Evolutionary conservation across 2,329 filamentous ascomycete species (phyloP).

Genomic region (Aureobasidium sp.): DNA sequence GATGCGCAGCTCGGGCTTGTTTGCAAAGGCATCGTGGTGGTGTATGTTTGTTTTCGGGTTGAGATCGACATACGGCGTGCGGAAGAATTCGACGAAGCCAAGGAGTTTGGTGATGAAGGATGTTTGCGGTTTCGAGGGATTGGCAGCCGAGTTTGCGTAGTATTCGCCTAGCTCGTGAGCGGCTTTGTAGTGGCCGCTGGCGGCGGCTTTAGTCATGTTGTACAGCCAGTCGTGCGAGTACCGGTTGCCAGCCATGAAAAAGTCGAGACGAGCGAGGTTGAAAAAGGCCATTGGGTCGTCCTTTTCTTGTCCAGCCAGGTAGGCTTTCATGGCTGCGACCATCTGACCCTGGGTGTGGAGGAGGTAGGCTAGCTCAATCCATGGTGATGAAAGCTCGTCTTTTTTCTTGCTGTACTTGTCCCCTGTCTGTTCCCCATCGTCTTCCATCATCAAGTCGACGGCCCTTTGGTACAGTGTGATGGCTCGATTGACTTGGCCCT

Average conservation of each 20-base stretch:
- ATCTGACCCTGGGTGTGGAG: slow-evolving; percentile 17
- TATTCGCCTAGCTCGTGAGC: slow-evolving; percentile 31
- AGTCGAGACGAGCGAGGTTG: slow-evolving; percentile 25
- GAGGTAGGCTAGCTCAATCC: slow-evolving; percentile 24
- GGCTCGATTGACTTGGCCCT: neutral
- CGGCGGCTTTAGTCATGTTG: slow-evolving; percentile 37
- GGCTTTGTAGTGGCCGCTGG: slow-evolving; percentile 31
- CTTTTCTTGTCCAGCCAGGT: slow-evolving; percentile 29
- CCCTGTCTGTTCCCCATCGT: neutral
- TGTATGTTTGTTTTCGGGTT: slow-evolving; percentile 19
- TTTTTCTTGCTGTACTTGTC: neutral
- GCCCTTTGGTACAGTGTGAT: slow-evolving; percentile 10
- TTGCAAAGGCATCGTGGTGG: slow-evolving; percentile 22
- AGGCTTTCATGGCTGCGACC: slow-evolving; percentile 21
- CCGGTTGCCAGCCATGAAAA: slow-evolving; percentile 17
- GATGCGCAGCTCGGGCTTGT: slow-evolving; percentile 18
- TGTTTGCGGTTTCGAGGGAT: neutral
- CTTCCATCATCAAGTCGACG: neutral
- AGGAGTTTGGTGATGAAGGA: neutral
- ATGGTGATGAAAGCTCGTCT: slow-evolving; percentile 23
- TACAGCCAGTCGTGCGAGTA: slow-evolving; percentile 32
- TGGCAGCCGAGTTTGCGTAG: slow-evolving; percentile 22
- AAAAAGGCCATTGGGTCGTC: slow-evolving; percentile 38
- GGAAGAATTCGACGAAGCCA: neutral
- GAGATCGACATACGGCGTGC: neutral